Evolutionary conservation across 2,329 filamentous ascomycete species (phyloP), one percentile per base, ranked within the genome.

Genomic region (Talaromyces islandicus): DNA sequence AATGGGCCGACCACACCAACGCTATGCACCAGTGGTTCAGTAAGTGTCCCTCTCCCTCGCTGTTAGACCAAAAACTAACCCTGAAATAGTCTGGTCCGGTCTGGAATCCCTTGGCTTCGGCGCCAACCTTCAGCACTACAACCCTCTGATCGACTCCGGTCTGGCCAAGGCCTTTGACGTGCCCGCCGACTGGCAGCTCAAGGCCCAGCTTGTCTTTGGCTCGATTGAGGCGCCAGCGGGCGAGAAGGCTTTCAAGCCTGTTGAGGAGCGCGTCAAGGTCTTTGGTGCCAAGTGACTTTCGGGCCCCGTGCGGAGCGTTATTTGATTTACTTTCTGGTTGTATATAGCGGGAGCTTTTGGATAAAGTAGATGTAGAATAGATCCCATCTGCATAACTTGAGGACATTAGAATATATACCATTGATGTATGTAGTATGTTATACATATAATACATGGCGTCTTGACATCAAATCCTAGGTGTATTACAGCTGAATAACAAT

Each of bases 101-200:
- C 85, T 96, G 60, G 89, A 92, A 78, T 82, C 87, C 62, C 91
- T 94, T 73, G 91, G 92, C 30, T 84, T 95, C 60, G 91, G 91
- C 65, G 89, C 88, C 72, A 96, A 92, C 82, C 83, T 96, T 57
- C 92, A 96, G 82, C 92, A 96, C 80, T 96, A 96, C 82, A 94
- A 91, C 83, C 91, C 91, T 21, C 76, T 96, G 61, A 85, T 95
- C 67, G 89, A 96, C 77, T 81, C 82, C 65, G 85, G 87, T 78
- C 88, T 92, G 57, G 77, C 82, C 51, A 79, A 79, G 63, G 79
- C 85, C 67, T 96, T 90, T 89, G 82, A 82, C 60, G 68, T 96
- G 32, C 88, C 90, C 50, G 70, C 77, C 19, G 82, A 83, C 68
- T 96, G 92, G 91, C 85, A 84, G 70, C 83, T 96, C 65, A 85